Conservation (phyloP, 495 filamentous ascomycete species). For the Bombardia bombarda region DNA sequence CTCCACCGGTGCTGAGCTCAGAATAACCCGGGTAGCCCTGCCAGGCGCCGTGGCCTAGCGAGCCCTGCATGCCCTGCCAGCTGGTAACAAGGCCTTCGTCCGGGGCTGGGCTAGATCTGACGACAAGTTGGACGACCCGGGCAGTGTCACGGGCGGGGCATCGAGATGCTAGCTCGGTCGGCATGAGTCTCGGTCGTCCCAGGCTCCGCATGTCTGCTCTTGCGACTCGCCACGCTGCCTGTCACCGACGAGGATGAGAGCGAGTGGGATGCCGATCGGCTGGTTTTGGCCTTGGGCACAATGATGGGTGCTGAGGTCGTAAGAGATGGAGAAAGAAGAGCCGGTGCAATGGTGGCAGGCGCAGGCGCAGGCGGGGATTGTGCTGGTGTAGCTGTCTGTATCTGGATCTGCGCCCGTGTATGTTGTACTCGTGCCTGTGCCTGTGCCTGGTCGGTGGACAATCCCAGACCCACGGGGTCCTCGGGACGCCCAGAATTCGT, state of each 20-base stretch:
- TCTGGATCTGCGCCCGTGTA: neutral
- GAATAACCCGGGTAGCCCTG: too few species aligned
- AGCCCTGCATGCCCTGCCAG: too few species aligned
- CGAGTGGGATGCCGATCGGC: constrained; percentile 14
- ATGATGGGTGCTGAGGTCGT: constrained; percentile 1
- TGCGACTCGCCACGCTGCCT: constrained; percentile 31
- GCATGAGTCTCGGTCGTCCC: constrained; percentile 40
- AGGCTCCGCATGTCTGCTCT: constrained; percentile 45
- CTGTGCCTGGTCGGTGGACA: too few species aligned
- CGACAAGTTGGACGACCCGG: constrained; percentile 26
- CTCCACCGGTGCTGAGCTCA: constrained; percentile 5
- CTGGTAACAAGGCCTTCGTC: constrained; percentile 7
- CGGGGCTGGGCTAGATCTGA: too few species aligned
- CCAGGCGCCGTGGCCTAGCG: too few species aligned
- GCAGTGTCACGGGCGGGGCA: constrained; percentile 44
- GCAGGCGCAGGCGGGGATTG: neutral
- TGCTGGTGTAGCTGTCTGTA: neutral
- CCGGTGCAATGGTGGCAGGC: neutral
- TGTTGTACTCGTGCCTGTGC: neutral
- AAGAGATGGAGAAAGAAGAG: neutral
- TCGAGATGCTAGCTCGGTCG: constrained; percentile 51
- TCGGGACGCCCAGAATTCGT: constrained; percentile 3
- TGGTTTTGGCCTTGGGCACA: constrained; percentile 7
- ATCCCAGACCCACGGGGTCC: too few species aligned
- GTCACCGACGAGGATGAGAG: constrained; percentile 15